A percentile compares a stretch with the other conserved stretches of the same genome.
phyloP scores from a whole-genome alignment of 116 monocot genomes.

The Cymodocea nodosa region DNA sequence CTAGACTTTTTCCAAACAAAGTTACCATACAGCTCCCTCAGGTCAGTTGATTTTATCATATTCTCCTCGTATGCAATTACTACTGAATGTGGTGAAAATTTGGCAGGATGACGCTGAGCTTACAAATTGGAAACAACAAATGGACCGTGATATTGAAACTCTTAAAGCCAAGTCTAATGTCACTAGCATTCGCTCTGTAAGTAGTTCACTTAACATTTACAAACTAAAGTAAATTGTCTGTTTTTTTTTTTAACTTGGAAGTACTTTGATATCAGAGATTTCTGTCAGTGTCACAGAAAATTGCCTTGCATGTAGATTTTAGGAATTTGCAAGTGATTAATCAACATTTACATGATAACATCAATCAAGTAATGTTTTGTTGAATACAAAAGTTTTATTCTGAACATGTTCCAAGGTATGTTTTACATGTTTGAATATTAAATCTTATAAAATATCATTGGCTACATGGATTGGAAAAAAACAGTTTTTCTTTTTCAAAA shows the following conservation, averaged over 20 bases:
- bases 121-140: constrained; percentile 69
- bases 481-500: too few relatives aligned
- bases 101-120: constrained; percentile 77
- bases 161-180: constrained; percentile 82
- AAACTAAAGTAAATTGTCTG: background rate
- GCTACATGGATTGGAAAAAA: too few relatives aligned
- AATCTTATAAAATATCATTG: too few relatives aligned
- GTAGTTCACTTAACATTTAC: constrained; percentile 2
- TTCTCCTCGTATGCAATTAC: background rate
- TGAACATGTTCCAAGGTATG: too few relatives aligned
- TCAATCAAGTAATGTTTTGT: too few relatives aligned
- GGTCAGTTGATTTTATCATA: constrained; percentile 22
- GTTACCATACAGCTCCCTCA: constrained; percentile 82
- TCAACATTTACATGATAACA: too few relatives aligned
- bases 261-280: background rate
- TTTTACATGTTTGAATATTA: too few relatives aligned
- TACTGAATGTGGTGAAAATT: background rate
- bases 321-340: too few relatives aligned
- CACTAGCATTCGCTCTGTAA: constrained; percentile 69
- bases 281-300: background rate
- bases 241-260: background rate
- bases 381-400: too few relatives aligned
- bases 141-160: constrained; percentile 94
- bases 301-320: too few relatives aligned
- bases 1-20: constrained; percentile 84